phyloP scores from a whole-genome alignment of 2,329 filamentous ascomycete genomes.

The Nemania serpens region DNA sequence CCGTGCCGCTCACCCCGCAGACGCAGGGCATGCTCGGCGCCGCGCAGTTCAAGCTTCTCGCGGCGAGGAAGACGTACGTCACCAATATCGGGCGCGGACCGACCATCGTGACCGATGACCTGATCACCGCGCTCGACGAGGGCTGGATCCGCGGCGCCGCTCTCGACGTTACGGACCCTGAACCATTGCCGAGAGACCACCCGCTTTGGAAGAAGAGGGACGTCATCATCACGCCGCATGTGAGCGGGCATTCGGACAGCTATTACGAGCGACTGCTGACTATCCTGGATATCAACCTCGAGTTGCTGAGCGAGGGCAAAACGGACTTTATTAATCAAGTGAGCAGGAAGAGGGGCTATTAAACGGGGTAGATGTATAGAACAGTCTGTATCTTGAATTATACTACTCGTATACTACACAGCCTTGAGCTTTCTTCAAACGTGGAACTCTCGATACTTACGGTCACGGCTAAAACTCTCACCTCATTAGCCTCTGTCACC shows the following conservation, averaged over 20 bases:
- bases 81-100: constrained; percentile 67
- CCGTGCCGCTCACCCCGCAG: constrained; percentile 47
- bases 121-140: constrained; percentile 58
- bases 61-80: constrained; percentile 54
- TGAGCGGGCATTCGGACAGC: constrained; percentile 38
- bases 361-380: not conserved
- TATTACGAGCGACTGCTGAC: constrained; percentile 36
- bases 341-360: constrained; percentile 41
- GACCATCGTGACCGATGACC: constrained; percentile 47
- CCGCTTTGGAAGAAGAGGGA: constrained; percentile 68
- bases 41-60: constrained; percentile 45
- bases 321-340: constrained; percentile 39
- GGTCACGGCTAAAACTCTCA: too few relatives aligned
- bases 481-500: too few relatives aligned
- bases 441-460: too few relatives aligned
- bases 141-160: constrained; percentile 58
- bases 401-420: too few relatives aligned
- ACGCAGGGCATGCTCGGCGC: constrained; percentile 49
- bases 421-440: too few relatives aligned
- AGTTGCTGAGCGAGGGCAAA: constrained; percentile 36
- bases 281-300: constrained; percentile 39
- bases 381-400: not conserved
- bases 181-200: constrained; percentile 65
- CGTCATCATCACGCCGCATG: constrained; percentile 55
- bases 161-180: constrained; percentile 72